Evolutionary conservation across 305 asterid genomes (phyloP), one percentile per base, ranked within the genome.

Genomic region (Rubia occidens): DNA sequence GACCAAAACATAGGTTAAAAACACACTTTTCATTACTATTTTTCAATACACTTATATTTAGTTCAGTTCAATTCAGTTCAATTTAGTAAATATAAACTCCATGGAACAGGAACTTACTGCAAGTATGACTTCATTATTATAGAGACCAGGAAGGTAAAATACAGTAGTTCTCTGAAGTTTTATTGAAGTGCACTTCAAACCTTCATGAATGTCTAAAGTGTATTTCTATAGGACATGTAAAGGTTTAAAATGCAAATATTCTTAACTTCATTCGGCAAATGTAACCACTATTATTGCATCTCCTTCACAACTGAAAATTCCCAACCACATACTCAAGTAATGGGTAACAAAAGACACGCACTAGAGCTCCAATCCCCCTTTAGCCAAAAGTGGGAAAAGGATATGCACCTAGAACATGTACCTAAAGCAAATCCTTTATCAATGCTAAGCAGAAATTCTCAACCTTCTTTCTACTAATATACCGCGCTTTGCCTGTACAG

Each of bases 401-500:
- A n/a, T 55, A 42, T 65, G 60, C 40, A 54, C 59, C 39, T 10
- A 24, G 40, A 54, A 40, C 67, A 58, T n/a, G 59, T 53, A 53
- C 59, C 59, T 17, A 53, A 51, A 53, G 59, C 59, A 51, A 11
- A 60, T 42, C 37, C 66, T 17, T 72, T 51, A 55, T 55, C 29
- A 66, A 40, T 42, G 9, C 21, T 39, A 11, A 20, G 32, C 18
- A 68, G 11, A 24, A 62, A 72, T 44, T 14, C 32, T 35, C 11
- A 43, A 21, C n/a, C n/a, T 49, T 49, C 24, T 55, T 37, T 69
- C 43, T 13, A 3, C 15, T 35, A 56, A 66, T 53, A 51, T 66
- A 42, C 64, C 21, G 62, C 21, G 62, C 64, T 54, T 54, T 7
- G 64, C 66, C 69, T 69, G 72, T 74, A 78, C 75, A 71, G 60